A percentile compares a stretch with the other conserved stretches of the same genome.
Conservation (phyloP, 148 eudicot genomes). For the Dianthus caryophyllus region DNA sequence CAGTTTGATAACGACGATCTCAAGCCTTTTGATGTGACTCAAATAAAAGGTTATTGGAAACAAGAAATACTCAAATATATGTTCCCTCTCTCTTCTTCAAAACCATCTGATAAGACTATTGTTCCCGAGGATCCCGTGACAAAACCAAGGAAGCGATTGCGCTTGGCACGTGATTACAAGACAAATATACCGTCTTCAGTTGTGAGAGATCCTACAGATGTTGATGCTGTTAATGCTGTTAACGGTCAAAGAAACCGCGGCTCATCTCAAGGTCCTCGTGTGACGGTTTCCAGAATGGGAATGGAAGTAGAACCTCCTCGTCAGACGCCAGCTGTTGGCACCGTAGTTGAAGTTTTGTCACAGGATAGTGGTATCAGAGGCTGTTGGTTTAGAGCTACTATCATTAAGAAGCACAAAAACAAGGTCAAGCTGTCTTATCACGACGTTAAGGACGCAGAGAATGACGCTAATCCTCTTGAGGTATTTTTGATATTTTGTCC, state of each 20-base stretch:
- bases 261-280: constrained; percentile 10
- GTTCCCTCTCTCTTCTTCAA: constrained; percentile 19
- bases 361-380: constrained; percentile 96
- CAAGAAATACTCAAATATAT: constrained; percentile 53
- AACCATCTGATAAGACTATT: constrained; percentile 19
- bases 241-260: constrained; percentile 1
- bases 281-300: constrained; percentile 17
- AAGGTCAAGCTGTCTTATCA: constrained; percentile 73
- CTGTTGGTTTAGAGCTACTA: constrained; percentile 73
- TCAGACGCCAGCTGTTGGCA: constrained; percentile 38
- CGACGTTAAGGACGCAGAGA: constrained; percentile 65
- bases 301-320: not conserved
- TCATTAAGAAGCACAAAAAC: constrained; percentile 58
- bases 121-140: constrained; percentile 20
- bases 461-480: constrained; percentile 65
- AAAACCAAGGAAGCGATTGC: constrained; percentile 64
- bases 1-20: constrained; percentile 62
- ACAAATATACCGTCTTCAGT: constrained; percentile 15
- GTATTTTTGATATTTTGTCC: constrained; percentile 29
- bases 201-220: constrained; percentile 10
- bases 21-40: constrained; percentile 68
- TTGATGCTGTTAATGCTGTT: constrained; percentile 14
- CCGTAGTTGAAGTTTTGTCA: constrained; percentile 69
- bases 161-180: constrained; percentile 37
- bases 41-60: constrained; percentile 69